phyloP scores from a whole-genome alignment of 495 filamentous ascomycete genomes.

The Gamarada debralockiae region DNA sequence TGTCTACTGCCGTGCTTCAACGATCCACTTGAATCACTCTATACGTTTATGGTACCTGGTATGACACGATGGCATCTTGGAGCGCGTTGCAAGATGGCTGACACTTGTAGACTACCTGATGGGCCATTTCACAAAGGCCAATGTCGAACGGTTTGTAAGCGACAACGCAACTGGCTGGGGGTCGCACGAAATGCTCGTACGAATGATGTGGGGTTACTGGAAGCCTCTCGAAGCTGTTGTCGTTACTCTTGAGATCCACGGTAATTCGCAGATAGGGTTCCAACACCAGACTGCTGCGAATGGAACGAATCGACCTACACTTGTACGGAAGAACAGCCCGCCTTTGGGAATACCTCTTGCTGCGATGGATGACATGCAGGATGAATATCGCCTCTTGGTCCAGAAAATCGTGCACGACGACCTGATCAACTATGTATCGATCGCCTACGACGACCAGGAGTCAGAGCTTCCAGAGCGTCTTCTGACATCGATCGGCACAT shows the following conservation, averaged over 20 bases:
- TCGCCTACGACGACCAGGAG: slow-evolving; percentile 17
- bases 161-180: slow-evolving; percentile 20
- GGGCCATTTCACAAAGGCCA: slow-evolving; percentile 20
- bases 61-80: slow-evolving; percentile 1
- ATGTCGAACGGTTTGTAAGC: slow-evolving; percentile 17
- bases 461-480: slow-evolving; percentile 15
- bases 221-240: slow-evolving; percentile 13
- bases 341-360: slow-evolving; percentile 20
- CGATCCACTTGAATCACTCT: slow-evolving; percentile 23
- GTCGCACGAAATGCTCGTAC: slow-evolving; percentile 6
- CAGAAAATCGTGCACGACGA: slow-evolving; percentile 18
- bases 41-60: slow-evolving; percentile 21
- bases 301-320: slow-evolving; percentile 3
- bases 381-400: slow-evolving; percentile 16
- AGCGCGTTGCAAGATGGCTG: background rate
- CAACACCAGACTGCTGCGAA: slow-evolving; percentile 10
- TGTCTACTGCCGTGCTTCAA: slow-evolving; percentile 26
- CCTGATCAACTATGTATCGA: slow-evolving; percentile 12
- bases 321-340: slow-evolving; percentile 16
- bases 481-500: slow-evolving; percentile 9
- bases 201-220: slow-evolving; percentile 21
- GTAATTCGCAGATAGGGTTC: slow-evolving; percentile 7
- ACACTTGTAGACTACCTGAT: slow-evolving; percentile 19
- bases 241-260: slow-evolving; percentile 14
- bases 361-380: slow-evolving; percentile 21